Percentiles rank a stretch among this genome's conserved stretches.
Conservation (phyloP, 805 yeast genomes). For the Cyberlindnera amylophila region DNA sequence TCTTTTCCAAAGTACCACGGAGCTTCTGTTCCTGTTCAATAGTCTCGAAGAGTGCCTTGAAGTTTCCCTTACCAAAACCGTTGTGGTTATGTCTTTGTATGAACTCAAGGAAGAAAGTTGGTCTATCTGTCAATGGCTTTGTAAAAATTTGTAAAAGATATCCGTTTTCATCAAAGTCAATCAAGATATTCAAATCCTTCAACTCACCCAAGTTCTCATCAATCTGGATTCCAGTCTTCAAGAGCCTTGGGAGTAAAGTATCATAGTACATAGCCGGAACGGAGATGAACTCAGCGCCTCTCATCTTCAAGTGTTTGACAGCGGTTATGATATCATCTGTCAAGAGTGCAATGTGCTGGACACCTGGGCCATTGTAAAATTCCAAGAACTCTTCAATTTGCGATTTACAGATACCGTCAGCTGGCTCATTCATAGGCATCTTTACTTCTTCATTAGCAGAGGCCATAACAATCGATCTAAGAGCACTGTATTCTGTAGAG, state of each 20-base stretch:
- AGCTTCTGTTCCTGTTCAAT: conserved; percentile 71
- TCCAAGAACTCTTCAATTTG: conserved; percentile 82
- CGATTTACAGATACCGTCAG: conserved; percentile 57
- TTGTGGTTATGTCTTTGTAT: conserved; percentile 76
- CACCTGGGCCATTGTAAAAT: conserved; percentile 75
- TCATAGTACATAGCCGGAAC: conserved; percentile 59
- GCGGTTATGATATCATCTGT: conserved; percentile 60
- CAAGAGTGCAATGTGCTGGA: conserved; percentile 75
- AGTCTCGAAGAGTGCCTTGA: conserved; percentile 75
- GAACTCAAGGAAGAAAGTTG: conserved; percentile 77
- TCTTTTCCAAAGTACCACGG: conserved; percentile 55
- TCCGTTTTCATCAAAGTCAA: conserved; percentile 76
- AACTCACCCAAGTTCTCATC: conserved; percentile 50
- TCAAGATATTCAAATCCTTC: conserved; percentile 52
- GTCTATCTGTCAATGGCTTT: conserved; percentile 70
- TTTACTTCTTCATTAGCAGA: conserved; percentile 59
- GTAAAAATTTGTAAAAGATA: conserved; percentile 79
- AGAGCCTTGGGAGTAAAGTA: conserved; percentile 43
- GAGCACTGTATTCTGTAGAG: conserved; percentile 65
- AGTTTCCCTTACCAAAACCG: conserved; percentile 90
- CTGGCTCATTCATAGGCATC: conserved; percentile 87
- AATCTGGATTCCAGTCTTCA: conserved; percentile 39
- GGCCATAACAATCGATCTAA: conserved; percentile 75
- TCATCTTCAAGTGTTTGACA: conserved; percentile 45
- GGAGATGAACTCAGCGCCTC: conserved; percentile 68